These are phyloP conservation scores for Porpolomopsis calyptriformis DNA, from an alignment of 768 basidiomycete species.

Conservation along the genomic window DNA sequence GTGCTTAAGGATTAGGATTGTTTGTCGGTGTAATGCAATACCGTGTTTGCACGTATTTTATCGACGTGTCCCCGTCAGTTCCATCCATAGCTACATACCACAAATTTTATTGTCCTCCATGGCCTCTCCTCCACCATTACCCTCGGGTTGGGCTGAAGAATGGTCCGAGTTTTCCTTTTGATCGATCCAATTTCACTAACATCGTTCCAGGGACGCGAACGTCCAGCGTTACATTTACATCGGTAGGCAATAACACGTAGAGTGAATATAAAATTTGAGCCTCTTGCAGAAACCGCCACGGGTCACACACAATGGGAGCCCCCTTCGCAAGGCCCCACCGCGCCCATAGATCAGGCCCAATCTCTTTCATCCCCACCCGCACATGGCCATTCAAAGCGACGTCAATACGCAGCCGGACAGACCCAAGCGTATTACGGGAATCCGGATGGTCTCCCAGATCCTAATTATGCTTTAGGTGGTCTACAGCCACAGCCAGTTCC, in stretches of 20 bases:
- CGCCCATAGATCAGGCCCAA: conserved; percentile 28
- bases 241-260: conserved; percentile 41
- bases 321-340: conserved; percentile 34
- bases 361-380: conserved; percentile 36
- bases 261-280: conserved; percentile 11
- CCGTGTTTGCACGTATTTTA: background rate
- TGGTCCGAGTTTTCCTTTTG: conserved; percentile 45
- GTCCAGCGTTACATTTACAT: conserved; percentile 83
- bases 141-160: conserved; percentile 88
- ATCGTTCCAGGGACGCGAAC: conserved; percentile 54
- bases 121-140: conserved; percentile 56
- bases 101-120: conserved; percentile 20
- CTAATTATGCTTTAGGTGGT: conserved; percentile 31
- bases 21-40: too few species aligned
- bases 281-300: conserved; percentile 60
- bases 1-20: too few species aligned
- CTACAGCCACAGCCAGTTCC: conserved; percentile 28
- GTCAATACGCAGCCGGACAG: conserved; percentile 92
- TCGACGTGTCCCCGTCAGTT: conserved; percentile 8
- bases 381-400: conserved; percentile 50
- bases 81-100: conserved; percentile 5
- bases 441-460: conserved; percentile 33
- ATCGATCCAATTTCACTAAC: conserved; percentile 9
- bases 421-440: conserved; percentile 78
- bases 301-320: conserved; percentile 87